Base-by-base conservation (phyloP, 2,329 filamentous ascomycete species). In the Tolypocladium paradoxum region DNA sequence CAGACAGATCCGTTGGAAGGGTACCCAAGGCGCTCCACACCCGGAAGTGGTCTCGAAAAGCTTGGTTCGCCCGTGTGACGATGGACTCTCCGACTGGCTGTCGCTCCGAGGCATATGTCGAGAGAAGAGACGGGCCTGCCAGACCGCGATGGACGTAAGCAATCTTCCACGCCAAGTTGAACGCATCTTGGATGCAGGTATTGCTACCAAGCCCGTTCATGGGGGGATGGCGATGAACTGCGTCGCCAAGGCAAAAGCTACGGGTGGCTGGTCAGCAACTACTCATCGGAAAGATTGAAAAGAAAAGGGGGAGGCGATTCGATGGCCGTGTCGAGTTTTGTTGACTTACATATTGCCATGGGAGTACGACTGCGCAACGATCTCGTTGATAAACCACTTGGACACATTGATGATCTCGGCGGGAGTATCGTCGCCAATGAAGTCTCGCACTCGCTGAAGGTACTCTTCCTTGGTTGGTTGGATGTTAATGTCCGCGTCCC, bases 361-460 rank as follows among this genome's bases (percentile, higher is more conserved):
- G 0, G 71, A 76, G 58, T 83, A 85, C 14, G 69, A 65, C 61
- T 82, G 75, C 0, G 81, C 82, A 1, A 83, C 76, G 5, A 71
- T 79, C 63, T 85, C 82, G 57, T 83, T 83, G 59, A 85, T 77
- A 51, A 68, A 70, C 82, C 82, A 85, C 57, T 76, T 78, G 9
- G 76, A 75, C 6, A 80, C 64, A 51, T 73, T 66, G n/a, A 81
- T 52, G 47, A 84, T 73, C 60, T 82, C 72, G 2, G 75, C 67
- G 0, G 70, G 63, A 1, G 72, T 72, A 31, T 77, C 74, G 58
- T 83, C 79, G 0, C 80, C 81, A 51, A 84, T 78, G 4, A 79
- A 68, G 31, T 77, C 67, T 34, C 68, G 70, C 1, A 81, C 68
- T 4, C 73, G 66, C 31, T 66, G 58, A 4, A 74, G 46, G 56